Evolutionary conservation across 2,329 filamentous ascomycete species (phyloP), one percentile per base, ranked within the genome.

Genomic region (Colletotrichum sp.): DNA sequence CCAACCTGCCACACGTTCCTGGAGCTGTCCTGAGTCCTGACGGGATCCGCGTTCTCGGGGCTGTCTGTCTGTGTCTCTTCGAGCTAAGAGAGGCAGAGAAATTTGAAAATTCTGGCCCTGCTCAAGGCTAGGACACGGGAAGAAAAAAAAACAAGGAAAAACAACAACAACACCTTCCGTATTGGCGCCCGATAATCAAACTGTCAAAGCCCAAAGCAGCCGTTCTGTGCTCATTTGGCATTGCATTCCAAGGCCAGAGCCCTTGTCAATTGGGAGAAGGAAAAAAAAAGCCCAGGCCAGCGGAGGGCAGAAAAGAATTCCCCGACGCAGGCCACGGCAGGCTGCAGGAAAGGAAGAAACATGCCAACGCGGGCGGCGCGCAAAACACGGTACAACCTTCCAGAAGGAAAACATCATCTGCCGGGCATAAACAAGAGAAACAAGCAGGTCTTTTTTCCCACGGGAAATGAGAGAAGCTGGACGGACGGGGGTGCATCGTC

Each of bases 161-260:
- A 68, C 15, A 48, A 65, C 56, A 64, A 73, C 16, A 68, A 18
- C 26, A 26, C 24, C 32, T n/a, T 24, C 55, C 34, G 26, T 56
- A 28, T 73, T 75, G 73, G 48, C 70, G 73, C 73, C 73, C 70
- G 43, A 75, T 36, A 75, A 75, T 75, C 64, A 73, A 73, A 75
- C 56, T 21, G 24, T 28, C 30, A 32, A 67, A 32, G 73, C 64
- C 73, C 70, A 72, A 73, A 68, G 36, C 32, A 48, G 28, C 62
- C 43, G 2, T 52, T 52, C 30, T 26, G 3, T 32, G 58, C 36
- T 55, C 68, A 72, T 65, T 65, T 56, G 26, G 38, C 62, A 64
- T 73, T 73, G 38, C 62, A 64, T 73, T 73, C 73, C 73, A 73
- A 52, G 70, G 73, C 58, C 32, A 68, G 21, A 58, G 73, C 73